Evolutionary conservation across 2,329 filamentous ascomycete species (phyloP).

Genomic region (Arthrinium phaeospermum): DNA sequence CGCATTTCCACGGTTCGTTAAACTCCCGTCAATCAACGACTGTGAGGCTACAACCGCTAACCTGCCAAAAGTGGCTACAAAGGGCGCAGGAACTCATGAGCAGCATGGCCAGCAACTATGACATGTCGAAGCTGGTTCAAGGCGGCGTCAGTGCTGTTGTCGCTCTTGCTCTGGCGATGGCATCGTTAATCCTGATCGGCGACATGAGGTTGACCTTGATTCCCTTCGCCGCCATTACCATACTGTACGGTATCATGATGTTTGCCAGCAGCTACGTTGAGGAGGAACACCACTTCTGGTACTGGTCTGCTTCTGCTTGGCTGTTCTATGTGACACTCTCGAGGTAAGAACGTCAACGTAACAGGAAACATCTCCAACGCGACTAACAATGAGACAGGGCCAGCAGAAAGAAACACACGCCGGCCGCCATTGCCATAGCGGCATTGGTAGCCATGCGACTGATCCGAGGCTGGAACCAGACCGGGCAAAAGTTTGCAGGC

Average conservation of each 20-base stretch:
- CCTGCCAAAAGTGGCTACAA: conserved; percentile 63
- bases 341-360: conserved; percentile 35
- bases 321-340: conserved; percentile 58
- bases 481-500: conserved; percentile 94
- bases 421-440: conserved; percentile 36
- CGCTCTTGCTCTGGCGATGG: conserved; percentile 49
- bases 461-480: conserved; percentile 89
- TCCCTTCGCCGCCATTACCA: conserved; percentile 57
- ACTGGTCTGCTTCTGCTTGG: conserved; percentile 83
- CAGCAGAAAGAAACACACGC: not conserved
- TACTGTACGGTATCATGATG: conserved; percentile 85
- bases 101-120: conserved; percentile 90
- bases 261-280: conserved; percentile 98
- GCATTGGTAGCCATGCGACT: conserved; percentile 70
- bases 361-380: not conserved
- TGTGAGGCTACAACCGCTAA: conserved; percentile 10
- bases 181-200: conserved; percentile 37
- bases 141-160: conserved; percentile 47
- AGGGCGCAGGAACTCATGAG: conserved; percentile 82
- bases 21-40: not conserved
- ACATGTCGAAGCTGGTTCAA: conserved; percentile 66
- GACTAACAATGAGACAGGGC: not conserved
- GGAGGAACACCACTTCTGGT: conserved; percentile 99
- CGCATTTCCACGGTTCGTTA: not conserved
- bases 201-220: conserved; percentile 37